phyloP scores from a whole-genome alignment of 306 rosid species.

The Gynostemma pentaphyllum region DNA sequence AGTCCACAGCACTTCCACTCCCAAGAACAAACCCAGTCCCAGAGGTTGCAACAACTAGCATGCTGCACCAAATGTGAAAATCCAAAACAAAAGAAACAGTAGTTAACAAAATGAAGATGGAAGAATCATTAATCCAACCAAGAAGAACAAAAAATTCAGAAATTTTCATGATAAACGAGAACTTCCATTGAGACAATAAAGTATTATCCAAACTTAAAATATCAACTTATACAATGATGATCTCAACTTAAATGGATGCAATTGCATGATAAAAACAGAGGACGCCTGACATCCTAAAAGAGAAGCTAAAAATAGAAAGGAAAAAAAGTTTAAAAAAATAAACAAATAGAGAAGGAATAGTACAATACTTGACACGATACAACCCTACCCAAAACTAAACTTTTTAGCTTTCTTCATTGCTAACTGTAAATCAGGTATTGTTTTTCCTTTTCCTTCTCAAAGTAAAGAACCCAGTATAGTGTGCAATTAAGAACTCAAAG shows the following conservation, averaged over 20 bases:
- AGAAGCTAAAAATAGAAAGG: not conserved
- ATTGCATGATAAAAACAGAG: not conserved
- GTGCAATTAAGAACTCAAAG: not conserved
- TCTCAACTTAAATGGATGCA: not conserved
- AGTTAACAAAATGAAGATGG: conserved; percentile 1
- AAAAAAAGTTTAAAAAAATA: not conserved
- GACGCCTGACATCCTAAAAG: not conserved
- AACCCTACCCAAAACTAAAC: not conserved
- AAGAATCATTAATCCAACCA: not conserved
- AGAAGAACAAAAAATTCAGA: not conserved
- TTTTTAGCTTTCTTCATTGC: not conserved
- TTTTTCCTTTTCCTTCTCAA: no score
- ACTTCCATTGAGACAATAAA: not conserved
- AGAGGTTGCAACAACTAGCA: conserved; percentile 93
- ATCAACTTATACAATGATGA: not conserved
- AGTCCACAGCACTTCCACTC: conserved; percentile 53
- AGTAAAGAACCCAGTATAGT: no score
- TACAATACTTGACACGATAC: not conserved
- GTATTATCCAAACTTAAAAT: not conserved
- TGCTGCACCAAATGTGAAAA: conserved; percentile 28
- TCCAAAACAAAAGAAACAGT: not conserved
- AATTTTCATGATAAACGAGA: not conserved
- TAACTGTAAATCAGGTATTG: not conserved
- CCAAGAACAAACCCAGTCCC: conserved; percentile 94
- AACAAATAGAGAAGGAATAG: not conserved